A percentile compares a stretch with the other conserved stretches of the same genome.
These are phyloP conservation scores for Hygrophorus russula DNA, from an alignment of 768 basidiomycete species.

Conservation along the genomic window DNA sequence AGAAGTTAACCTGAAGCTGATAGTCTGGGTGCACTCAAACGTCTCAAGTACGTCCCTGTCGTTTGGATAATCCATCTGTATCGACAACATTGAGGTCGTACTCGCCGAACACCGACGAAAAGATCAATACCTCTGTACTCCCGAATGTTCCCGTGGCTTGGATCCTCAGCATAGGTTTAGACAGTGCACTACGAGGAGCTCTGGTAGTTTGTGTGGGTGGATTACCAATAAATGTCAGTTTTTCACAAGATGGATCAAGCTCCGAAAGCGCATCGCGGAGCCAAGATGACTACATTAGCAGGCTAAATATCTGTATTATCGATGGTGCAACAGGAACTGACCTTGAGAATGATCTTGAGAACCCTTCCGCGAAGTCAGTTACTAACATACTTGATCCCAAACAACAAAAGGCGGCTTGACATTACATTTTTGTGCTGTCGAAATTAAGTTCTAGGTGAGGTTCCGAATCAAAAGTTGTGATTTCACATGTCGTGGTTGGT, in stretches of 20 bases:
- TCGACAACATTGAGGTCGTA: slow-evolving; percentile 1
- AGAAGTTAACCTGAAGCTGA: slow-evolving; percentile 59
- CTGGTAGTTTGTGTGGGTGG: slow-evolving; percentile 31
- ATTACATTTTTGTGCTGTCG: slow-evolving; percentile 52
- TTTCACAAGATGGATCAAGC: slow-evolving; percentile 80
- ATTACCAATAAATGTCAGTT: slow-evolving; percentile 72
- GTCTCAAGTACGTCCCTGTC: slow-evolving; percentile 85
- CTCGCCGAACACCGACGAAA: background rate
- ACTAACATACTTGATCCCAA: background rate
- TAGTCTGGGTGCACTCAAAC: slow-evolving; percentile 63
- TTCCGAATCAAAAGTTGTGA: slow-evolving; percentile 78
- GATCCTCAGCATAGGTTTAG: slow-evolving; percentile 68
- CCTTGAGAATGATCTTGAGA: slow-evolving; percentile 81
- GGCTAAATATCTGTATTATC: background rate
- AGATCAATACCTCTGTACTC: slow-evolving; percentile 57
- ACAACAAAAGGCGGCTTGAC: slow-evolving; percentile 1
- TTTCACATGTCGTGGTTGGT: slow-evolving; percentile 80
- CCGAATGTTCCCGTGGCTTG: slow-evolving; percentile 77
- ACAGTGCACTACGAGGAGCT: slow-evolving; percentile 9
- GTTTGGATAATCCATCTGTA: slow-evolving; percentile 91
- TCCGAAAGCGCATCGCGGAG: slow-evolving; percentile 88
- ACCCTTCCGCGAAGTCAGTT: slow-evolving; percentile 28
- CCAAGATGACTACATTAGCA: slow-evolving; percentile 63
- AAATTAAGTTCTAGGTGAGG: slow-evolving; percentile 73
- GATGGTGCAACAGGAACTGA: slow-evolving; percentile 14